Base-by-base conservation (phyloP, 2,329 filamentous ascomycete genomes). In the Leptographium galeiforme region DNA sequence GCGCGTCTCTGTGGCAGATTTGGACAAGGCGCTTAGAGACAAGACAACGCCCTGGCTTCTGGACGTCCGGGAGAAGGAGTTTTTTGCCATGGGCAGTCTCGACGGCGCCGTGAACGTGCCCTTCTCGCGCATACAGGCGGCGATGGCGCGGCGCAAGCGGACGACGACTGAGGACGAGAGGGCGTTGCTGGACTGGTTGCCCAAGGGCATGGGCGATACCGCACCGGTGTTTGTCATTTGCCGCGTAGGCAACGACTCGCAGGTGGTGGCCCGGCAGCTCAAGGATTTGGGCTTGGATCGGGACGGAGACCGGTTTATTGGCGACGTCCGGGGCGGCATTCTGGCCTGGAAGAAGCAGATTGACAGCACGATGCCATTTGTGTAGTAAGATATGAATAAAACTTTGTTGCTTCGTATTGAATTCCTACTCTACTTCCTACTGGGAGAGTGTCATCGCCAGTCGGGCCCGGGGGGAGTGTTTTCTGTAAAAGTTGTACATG, bases 1-100 rank as follows among this genome's bases (percentile, higher is more conserved):
- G 59, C 78, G 89, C 10, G 75, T 95, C 38, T 78, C 81, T 0
- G 81, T 82, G 0, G 61, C 67, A 0, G 75, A 84, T 6, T 90
- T 88, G 60, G n/a, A 19, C 1, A 14, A 32, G 2, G 13, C 38
- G 14, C 61, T 61, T 16, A 53, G 46, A 39, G 52, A 38, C 1
- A 6, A 38, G 32, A 13, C 38, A 6, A 12, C 8, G 11, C 80
- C 84, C 52, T 63, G 87, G 1, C 68, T 96, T 2, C 67, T 97
- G 2, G 93, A 97, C 59, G 89, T 95, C 1, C 77, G 93, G 2
- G 89, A 95, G 60, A 81, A 81, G 61, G 86, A 89, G 33, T 88
- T 95, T 56, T 96, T 87, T 59, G 84, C 85, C 16, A 82, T 97
- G 46, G 89, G 85, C 58, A 82, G 76, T 56, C 73, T 98, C 8